phyloP scores from a whole-genome alignment of 139 green algal genomes.

The Diplosphaera chodatii region DNA sequence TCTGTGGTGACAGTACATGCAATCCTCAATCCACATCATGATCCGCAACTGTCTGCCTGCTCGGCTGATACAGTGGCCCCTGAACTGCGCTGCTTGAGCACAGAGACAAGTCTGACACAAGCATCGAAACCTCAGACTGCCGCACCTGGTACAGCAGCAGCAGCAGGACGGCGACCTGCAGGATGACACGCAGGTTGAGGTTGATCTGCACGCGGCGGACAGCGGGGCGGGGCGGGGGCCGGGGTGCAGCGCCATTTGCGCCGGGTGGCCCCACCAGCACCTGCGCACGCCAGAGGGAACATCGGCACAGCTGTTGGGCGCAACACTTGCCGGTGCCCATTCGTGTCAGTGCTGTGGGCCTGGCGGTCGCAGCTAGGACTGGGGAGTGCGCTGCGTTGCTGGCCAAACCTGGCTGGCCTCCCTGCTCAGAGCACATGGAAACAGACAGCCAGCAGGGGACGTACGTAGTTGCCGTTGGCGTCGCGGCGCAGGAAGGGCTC shows the following conservation, averaged over 20 bases:
- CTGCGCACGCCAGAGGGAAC: neutral
- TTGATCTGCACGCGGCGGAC: conserved; percentile 44
- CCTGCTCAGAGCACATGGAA: too few relatives aligned
- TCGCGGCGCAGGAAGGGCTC: neutral
- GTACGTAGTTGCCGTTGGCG: neutral
- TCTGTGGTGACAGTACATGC: too few relatives aligned
- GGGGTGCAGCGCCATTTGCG: neutral
- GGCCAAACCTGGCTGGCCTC: too few relatives aligned
- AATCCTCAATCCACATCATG: too few relatives aligned
- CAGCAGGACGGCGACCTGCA: conserved; percentile 57
- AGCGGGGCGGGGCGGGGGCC: conserved; percentile 1
- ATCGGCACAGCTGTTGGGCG: too few relatives aligned
- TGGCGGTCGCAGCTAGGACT: too few relatives aligned
- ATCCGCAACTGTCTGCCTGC: too few relatives aligned
- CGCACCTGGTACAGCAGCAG: conserved; percentile 58
- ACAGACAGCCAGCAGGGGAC: too few relatives aligned
- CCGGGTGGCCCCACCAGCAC: neutral
- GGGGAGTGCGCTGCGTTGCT: too few relatives aligned
- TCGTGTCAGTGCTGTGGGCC: too few relatives aligned
- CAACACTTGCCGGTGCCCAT: neutral
- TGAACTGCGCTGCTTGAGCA: neutral
- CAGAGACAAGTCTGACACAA: neutral
- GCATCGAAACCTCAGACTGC: neutral
- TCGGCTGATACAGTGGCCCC: too few relatives aligned
- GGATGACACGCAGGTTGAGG: conserved; percentile 53